Conservation (phyloP, 306 rosid species). For the Malus sylvestris region DNA sequence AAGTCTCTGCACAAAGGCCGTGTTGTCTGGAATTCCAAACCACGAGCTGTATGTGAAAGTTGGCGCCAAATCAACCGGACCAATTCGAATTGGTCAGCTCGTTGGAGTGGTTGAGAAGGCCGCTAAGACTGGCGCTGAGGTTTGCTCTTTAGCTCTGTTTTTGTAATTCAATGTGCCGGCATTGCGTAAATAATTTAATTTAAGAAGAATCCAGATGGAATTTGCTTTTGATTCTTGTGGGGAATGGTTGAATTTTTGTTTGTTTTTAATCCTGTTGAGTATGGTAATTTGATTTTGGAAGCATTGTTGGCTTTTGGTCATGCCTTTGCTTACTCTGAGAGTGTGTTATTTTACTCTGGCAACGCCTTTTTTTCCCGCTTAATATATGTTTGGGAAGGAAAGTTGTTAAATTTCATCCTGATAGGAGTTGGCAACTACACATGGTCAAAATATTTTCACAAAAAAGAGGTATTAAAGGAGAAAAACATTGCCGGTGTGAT, state of each 20-base stretch:
- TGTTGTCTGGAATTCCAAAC: conserved; percentile 42
- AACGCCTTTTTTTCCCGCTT: background rate
- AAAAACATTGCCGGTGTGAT: background rate
- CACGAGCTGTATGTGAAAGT: conserved; percentile 36
- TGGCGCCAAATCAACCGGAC: conserved; percentile 62
- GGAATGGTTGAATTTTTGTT: background rate
- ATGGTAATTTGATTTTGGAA: background rate
- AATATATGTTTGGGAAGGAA: background rate
- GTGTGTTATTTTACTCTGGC: background rate
- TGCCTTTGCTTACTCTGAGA: background rate
- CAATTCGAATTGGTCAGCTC: conserved; percentile 53
- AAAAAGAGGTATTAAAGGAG: background rate
- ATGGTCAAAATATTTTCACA: background rate
- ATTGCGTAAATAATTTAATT: background rate
- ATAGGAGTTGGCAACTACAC: background rate
- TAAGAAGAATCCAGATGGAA: background rate
- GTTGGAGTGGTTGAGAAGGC: conserved; percentile 73
- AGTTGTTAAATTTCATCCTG: background rate
- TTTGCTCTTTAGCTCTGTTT: conserved; percentile 9
- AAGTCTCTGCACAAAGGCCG: conserved; percentile 29
- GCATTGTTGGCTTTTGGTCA: background rate
- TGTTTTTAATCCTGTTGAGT: background rate
- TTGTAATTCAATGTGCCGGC: background rate
- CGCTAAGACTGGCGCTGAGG: conserved; percentile 95
- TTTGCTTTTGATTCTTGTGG: background rate